phyloP scores from a whole-genome alignment of 139 green algal genomes.

The Micractinium conductrix region DNA sequence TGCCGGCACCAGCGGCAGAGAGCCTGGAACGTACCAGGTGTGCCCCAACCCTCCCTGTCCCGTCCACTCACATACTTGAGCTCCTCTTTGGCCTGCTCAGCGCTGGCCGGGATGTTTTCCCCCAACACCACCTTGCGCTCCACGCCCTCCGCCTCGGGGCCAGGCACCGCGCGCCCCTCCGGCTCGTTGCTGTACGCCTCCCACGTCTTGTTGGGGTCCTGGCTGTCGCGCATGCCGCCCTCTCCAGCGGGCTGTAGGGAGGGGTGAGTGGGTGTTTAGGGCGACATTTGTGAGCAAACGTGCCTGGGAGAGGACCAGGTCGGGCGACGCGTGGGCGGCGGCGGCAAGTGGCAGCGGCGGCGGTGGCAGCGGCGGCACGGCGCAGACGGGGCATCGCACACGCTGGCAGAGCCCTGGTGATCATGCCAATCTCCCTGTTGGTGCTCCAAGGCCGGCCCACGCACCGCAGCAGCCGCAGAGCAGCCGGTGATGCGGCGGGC shows the following conservation, averaged over 20 bases:
- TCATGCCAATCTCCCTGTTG: too few relatives aligned
- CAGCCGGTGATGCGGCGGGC: background rate
- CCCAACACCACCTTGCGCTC: constrained; percentile 35
- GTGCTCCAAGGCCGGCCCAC: background rate
- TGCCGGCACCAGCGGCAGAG: background rate
- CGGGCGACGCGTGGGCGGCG: too few relatives aligned
- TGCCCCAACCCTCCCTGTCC: background rate
- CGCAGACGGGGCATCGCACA: too few relatives aligned
- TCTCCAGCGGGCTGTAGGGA: too few relatives aligned
- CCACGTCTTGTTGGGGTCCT: constrained; percentile 20
- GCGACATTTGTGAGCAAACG: too few relatives aligned
- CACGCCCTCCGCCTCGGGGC: background rate
- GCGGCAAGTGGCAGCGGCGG: too few relatives aligned
- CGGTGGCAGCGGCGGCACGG: too few relatives aligned
- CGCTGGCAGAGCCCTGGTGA: too few relatives aligned
- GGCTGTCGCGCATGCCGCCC: background rate
- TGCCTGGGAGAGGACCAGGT: too few relatives aligned
- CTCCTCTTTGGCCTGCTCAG: constrained; percentile 26
- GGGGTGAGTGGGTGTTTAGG: too few relatives aligned
- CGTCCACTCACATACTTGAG: constrained; percentile 16
- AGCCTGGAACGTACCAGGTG: background rate
- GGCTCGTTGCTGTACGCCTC: background rate
- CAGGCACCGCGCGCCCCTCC: background rate
- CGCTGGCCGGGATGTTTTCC: constrained; percentile 16
- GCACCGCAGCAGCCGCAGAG: background rate